Conservation (phyloP, 306 rosid species). For the Echinosophora koreensis region DNA sequence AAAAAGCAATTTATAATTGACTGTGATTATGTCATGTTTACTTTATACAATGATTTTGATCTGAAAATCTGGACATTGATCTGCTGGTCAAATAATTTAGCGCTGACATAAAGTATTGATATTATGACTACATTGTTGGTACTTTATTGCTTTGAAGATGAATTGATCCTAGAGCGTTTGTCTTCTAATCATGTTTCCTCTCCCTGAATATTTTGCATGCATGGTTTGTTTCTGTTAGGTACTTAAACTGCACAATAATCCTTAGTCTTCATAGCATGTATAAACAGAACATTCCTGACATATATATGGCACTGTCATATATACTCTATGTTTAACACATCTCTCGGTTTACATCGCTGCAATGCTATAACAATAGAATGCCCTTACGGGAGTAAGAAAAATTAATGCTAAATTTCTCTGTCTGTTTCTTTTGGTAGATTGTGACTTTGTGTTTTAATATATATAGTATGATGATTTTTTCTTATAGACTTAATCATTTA, state of each 20-base stretch:
- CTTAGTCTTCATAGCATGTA: constrained; percentile 1
- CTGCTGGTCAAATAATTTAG: constrained; percentile 4
- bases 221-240: constrained; percentile 35
- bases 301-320: neutral
- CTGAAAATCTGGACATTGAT: neutral
- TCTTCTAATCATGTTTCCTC: neutral
- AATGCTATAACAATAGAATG: neutral
- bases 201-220: constrained; percentile 15
- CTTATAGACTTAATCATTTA: neutral
- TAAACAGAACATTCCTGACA: neutral
- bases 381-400: neutral
- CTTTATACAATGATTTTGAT: neutral
- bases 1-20: neutral
- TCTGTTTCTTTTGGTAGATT: constrained; percentile 20
- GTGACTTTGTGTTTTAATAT: neutral
- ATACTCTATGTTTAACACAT: neutral
- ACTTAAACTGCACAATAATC: constrained; percentile 1
- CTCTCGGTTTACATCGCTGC: neutral
- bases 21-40: neutral
- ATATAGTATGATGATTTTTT: neutral
- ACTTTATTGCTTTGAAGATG: constrained; percentile 31
- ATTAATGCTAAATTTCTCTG: neutral
- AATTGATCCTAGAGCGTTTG: constrained; percentile 26
- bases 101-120: neutral
- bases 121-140: neutral